Base-by-base conservation (phyloP, 1,284 basidiomycete species). In the Ganoderma boninense region DNA sequence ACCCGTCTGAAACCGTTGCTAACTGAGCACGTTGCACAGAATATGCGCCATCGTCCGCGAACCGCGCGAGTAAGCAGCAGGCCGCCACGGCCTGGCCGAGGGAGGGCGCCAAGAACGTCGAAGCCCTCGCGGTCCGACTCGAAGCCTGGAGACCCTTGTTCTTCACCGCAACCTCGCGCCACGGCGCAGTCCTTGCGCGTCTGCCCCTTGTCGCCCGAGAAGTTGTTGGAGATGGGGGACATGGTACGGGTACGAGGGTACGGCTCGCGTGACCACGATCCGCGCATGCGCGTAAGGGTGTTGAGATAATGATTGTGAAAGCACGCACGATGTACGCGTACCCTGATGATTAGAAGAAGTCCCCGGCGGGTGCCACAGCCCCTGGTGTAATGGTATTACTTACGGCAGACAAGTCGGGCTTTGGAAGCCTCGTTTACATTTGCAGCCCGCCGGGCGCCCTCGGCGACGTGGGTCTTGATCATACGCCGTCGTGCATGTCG, bases 401-500 rank as follows among this genome's bases (percentile, higher is more conserved):
- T 57, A 57, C 54, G 54, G 54, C 54, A 57, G 11, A 16, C 1
- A 14, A 16, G 14, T 57, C 54, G 54, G 16, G 2, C 32, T 57
- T 35, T 32, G 54, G 54, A 57, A 60, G 62, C 69, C 70, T 71
- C 73, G 46, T 74, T 69, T 74, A 70, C 70, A 70, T 71, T 69
- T 70, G 69, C 70, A 66, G 26, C 52, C 44, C n/a, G 20, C 16
- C 57, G 57, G 35, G 57, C 57, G 57, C n/a, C 57, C 35, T 38
- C 13, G 1, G 20, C 62, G 64, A 67, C 69, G 66, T 44, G 44
- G 62, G 63, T 44, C 23, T 42, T 66, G 68, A 57, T 69, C 60
- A 62, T 62, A 62, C 65, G 40, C 44, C 20, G 16, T 20, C 26
- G 43, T 16, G 23, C 46, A 46, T 32, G 54, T 57, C 54, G 54